phyloP scores from a whole-genome alignment of 768 basidiomycete species.

The Lanmaoa rubissima region DNA sequence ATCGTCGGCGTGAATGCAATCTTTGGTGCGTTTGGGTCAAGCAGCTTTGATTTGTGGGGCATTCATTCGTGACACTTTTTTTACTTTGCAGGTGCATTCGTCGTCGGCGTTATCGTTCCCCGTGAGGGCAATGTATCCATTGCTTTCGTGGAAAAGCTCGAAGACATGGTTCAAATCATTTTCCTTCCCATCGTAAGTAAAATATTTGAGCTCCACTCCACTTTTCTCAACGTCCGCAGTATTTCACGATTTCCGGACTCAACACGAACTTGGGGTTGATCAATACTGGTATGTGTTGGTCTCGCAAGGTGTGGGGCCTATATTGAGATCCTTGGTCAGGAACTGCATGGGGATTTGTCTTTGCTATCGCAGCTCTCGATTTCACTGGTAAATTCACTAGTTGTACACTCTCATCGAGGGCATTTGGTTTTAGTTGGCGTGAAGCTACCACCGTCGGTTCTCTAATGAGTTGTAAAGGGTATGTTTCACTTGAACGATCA shows the following conservation, averaged over 20 bases:
- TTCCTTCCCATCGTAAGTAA: slow-evolving; percentile 80
- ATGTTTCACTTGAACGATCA: slow-evolving; percentile 26
- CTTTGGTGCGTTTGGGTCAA: slow-evolving; percentile 53
- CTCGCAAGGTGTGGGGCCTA: too few relatives aligned
- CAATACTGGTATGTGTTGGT: slow-evolving; percentile 53
- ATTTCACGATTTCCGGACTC: slow-evolving; percentile 93
- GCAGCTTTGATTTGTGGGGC: background rate
- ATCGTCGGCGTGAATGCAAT: slow-evolving; percentile 93
- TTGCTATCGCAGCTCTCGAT: slow-evolving; percentile 74
- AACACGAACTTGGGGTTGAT: slow-evolving; percentile 86
- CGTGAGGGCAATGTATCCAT: slow-evolving; percentile 85
- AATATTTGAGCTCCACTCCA: background rate
- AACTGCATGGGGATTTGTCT: slow-evolving; percentile 84
- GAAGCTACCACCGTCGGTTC: slow-evolving; percentile 86
- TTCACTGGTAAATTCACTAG: slow-evolving; percentile 90
- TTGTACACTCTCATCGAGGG: slow-evolving; percentile 66
- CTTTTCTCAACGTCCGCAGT: slow-evolving; percentile 42
- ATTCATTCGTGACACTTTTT: background rate
- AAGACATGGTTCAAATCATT: slow-evolving; percentile 89
- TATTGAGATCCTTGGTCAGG: slow-evolving; percentile 36
- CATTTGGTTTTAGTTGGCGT: slow-evolving; percentile 73
- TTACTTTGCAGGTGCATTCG: slow-evolving; percentile 61
- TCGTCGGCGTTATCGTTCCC: slow-evolving; percentile 80
- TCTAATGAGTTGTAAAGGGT: slow-evolving; percentile 97
- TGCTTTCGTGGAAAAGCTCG: slow-evolving; percentile 85